A percentile compares a stretch with the other conserved stretches of the same genome.
phyloP scores from a whole-genome alignment of 2,329 filamentous ascomycete genomes.

The Pyrenophora graminea region DNA sequence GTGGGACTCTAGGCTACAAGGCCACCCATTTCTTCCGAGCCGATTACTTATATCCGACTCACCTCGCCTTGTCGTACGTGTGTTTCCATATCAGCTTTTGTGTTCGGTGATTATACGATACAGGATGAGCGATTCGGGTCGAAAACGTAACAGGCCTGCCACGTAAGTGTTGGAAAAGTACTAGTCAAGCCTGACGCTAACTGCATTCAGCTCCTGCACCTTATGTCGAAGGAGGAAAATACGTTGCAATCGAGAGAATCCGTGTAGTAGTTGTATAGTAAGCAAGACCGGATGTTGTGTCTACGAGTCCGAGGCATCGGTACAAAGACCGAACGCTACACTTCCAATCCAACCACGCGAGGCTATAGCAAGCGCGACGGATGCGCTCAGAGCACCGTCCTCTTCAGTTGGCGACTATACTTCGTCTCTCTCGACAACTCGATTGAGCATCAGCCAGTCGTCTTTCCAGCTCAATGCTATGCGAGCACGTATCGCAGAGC shows the following conservation, averaged over 20 bases:
- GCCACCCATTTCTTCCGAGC: background rate
- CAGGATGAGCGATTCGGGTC: conserved; percentile 28
- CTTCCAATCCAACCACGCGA: conserved; percentile 1
- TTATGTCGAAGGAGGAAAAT: conserved; percentile 66
- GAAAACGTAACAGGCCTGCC: conserved; percentile 48
- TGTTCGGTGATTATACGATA: too few species aligned
- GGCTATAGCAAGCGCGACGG: background rate
- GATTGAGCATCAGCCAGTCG: conserved; percentile 20
- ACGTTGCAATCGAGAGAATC: conserved; percentile 62
- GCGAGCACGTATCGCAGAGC: conserved; percentile 47
- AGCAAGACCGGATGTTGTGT: conserved; percentile 58
- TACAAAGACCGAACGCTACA: conserved; percentile 4
- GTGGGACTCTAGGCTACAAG: background rate
- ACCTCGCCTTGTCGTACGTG: background rate
- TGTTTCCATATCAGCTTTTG: background rate
- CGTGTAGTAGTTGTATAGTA: conserved; percentile 64
- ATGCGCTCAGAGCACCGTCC: background rate
- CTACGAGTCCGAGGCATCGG: conserved; percentile 46
- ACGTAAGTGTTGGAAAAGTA: conserved; percentile 41
- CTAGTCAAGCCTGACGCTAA: conserved; percentile 6
- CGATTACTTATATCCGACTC: conserved; percentile 2
- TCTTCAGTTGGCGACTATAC: background rate
- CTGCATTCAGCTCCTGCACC: conserved; percentile 55
- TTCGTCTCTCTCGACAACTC: background rate
- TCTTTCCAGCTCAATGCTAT: conserved; percentile 46